Base-by-base conservation (phyloP, 169 alveolate species). In the Plasmodium blacklocki region DNA sequence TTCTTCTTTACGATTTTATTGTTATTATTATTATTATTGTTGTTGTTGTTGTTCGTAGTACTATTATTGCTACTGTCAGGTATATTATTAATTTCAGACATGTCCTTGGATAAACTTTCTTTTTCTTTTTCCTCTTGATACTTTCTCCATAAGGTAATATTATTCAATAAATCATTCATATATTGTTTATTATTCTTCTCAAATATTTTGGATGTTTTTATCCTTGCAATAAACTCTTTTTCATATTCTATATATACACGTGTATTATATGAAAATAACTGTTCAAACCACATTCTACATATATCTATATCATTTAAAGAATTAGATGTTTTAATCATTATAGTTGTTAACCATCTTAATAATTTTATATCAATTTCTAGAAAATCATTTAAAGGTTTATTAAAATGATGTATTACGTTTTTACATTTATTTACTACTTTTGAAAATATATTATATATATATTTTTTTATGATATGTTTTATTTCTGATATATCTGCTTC, bases 281-380 rank as follows among this genome's bases (percentile, higher is more conserved):
- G 47, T 29, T 80, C 90, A 72, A 80, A 80, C 90, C 90, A 80
- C 8, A 80, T 80, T 80, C 90, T 67, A 19, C 80, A 80, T 32
- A 80, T 80, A 47, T 80, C 90, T 56, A 66, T 80, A 49, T 80
- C 80, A 15, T 80, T 80, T 4, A 80, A 60, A 19, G 73, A 19
- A 21, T 80, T 80, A 8, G 90, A 80, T 11, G 80, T 80, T 56
- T 80, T 80, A 32, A 32, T 80, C 72, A 80, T 67, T 2, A 80
- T 80, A 50, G 90, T 80, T 14, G 90, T 80, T n/a, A 80, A 29
- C 90, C 90, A 80, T 60, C 90, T 66, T 47, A 80, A 60, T n/a
- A 62, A 80, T 52, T 80, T 80, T 32, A 80, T 52, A 8, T 80
- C 90, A 3, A 80, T 80, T 45, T 80, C 90, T 4, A 80, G 23